These are phyloP conservation scores for Russula sp. DNA, from an alignment of 768 basidiomycete genomes.

Conservation along the genomic window DNA sequence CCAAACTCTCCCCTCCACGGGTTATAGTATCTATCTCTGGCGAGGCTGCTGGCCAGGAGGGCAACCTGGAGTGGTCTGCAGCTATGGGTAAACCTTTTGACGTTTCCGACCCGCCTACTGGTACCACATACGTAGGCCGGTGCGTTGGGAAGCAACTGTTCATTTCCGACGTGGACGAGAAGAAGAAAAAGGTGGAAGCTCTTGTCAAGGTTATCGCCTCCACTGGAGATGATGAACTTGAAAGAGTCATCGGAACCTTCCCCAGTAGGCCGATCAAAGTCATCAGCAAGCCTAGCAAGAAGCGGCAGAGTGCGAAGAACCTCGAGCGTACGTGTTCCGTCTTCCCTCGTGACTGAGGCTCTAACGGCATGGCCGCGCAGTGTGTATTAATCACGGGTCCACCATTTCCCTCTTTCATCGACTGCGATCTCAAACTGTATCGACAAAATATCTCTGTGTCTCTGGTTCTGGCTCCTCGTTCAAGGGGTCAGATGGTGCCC, in stretches of 20 bases:
- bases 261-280: conserved; percentile 95
- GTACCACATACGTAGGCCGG: conserved; percentile 86
- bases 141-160: conserved; percentile 93
- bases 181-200: conserved; percentile 93
- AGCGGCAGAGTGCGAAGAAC: conserved; percentile 90
- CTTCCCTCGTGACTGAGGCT: conserved; percentile 16
- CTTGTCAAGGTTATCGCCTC: conserved; percentile 84
- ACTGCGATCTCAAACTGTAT: conserved; percentile 91
- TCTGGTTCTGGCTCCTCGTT: conserved; percentile 90
- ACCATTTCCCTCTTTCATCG: conserved; percentile 95
- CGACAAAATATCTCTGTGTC: conserved; percentile 93
- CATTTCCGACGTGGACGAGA: conserved; percentile 92
- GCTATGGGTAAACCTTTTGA: conserved; percentile 82
- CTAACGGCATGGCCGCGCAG: conserved; percentile 36
- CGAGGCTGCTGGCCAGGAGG: conserved; percentile 80
- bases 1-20: conserved; percentile 68
- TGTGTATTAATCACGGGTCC: conserved; percentile 93
- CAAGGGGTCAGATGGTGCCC: conserved; percentile 88
- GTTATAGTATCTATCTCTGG: conserved; percentile 91
- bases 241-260: conserved; percentile 82
- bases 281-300: conserved; percentile 97
- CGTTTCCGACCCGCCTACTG: conserved; percentile 67
- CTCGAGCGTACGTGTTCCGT: conserved; percentile 63
- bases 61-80: conserved; percentile 82
- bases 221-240: conserved; percentile 71